Evolutionary conservation across 345 rosid species (phyloP).

Genomic region (Acer negundo): DNA sequence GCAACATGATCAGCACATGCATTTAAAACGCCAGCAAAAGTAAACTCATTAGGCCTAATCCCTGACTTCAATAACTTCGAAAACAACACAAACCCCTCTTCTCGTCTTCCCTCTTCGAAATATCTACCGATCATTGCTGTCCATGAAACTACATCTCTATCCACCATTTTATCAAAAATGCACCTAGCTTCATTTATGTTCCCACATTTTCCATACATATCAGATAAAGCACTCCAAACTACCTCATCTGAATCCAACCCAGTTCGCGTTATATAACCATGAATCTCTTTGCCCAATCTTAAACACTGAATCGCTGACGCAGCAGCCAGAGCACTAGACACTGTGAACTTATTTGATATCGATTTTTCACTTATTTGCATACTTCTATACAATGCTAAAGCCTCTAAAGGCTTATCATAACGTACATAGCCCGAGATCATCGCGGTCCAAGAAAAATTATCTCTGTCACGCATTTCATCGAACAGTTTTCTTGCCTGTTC

Average conservation of each 20-base stretch:
- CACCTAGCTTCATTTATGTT: conserved; percentile 68
- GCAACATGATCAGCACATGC: conserved; percentile 66
- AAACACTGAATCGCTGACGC: conserved; percentile 60
- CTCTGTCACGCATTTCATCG: conserved; percentile 80
- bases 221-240: conserved; percentile 85
- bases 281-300: conserved; percentile 72
- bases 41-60: conserved; percentile 69
- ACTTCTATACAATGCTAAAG: conserved; percentile 49
- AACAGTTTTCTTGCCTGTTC: conserved; percentile 63
- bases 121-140: conserved; percentile 82
- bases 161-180: conserved; percentile 61
- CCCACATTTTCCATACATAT: conserved; percentile 92
- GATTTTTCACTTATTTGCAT: conserved; percentile 44
- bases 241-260: conserved; percentile 85
- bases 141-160: conserved; percentile 85
- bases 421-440: conserved; percentile 79
- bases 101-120: conserved; percentile 61
- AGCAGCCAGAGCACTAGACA: conserved; percentile 77
- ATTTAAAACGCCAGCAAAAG: conserved; percentile 76
- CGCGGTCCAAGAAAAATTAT: conserved; percentile 87
- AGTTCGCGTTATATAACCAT: conserved; percentile 61
- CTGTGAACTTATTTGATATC: conserved; percentile 54
- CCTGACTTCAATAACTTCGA: conserved; percentile 52
- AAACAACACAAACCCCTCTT: conserved; percentile 71
- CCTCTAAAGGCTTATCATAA: conserved; percentile 53